Evolutionary conservation across 768 basidiomycete genomes (phyloP).

Genomic region (Boletus eberwhitei): DNA sequence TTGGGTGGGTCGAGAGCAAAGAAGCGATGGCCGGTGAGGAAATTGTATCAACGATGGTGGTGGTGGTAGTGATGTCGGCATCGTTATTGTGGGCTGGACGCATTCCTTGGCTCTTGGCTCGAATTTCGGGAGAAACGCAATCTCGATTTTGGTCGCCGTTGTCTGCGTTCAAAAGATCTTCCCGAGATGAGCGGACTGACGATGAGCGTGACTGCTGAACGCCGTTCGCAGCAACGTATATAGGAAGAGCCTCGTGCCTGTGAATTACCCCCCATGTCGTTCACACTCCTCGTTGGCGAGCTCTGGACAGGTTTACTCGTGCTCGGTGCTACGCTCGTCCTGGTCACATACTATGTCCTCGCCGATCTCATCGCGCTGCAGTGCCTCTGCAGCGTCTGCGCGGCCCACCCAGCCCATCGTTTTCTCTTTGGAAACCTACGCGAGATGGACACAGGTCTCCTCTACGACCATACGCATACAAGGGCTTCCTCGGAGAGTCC

Average conservation of each 20-base stretch:
- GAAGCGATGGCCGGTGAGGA: conserved; percentile 26
- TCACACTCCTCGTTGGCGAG: neutral
- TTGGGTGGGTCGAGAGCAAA: conserved; percentile 47
- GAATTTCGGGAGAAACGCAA: neutral
- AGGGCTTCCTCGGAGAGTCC: conserved; percentile 49
- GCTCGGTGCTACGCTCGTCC: conserved; percentile 12
- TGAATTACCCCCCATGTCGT: neutral
- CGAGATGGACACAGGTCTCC: conserved; percentile 47
- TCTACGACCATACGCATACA: conserved; percentile 46
- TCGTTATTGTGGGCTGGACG: neutral
- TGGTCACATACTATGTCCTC: conserved; percentile 24
- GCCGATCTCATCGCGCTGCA: conserved; percentile 41
- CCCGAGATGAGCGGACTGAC: neutral
- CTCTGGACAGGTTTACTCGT: neutral
- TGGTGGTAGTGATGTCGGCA: conserved; percentile 1
- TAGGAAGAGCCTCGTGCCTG: neutral
- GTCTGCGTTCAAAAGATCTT: neutral
- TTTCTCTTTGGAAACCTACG: conserved; percentile 53
- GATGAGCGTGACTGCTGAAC: neutral
- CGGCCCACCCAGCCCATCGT: too few relatives aligned
- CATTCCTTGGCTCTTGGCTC: neutral
- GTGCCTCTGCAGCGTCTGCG: conserved; percentile 45
- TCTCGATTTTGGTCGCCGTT: neutral
- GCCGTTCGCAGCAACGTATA: neutral
- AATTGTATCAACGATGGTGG: conserved; percentile 15